Base-by-base conservation (phyloP, 345 rosid species). In the Eutrema japonicum region DNA sequence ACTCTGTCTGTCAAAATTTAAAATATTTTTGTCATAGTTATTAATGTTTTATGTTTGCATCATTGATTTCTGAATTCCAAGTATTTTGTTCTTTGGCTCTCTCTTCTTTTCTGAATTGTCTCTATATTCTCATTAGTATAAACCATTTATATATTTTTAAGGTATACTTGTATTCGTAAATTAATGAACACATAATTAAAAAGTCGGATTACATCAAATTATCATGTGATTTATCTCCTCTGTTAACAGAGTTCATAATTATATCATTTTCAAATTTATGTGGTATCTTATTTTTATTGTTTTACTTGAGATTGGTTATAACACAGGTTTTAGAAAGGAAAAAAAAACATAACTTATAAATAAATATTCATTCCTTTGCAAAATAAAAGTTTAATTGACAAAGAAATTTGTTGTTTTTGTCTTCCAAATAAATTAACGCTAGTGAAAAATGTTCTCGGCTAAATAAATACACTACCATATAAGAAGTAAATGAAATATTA, bases 401-500 rank as follows among this genome's bases (percentile, higher is more conserved):
- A 42, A 42, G 0, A 36, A 48, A 22, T 1, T 37, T 8, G 27
- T 16, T 47, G 4, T 7, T 2, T 6, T 50, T 9, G 10, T 66
- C 14, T 13, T 38, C 48, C 29, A 51, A 30, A 45, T n/a, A 62
- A n/a, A 13, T 8, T 2, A 47, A 12, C 56, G 63, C 18, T 36
- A 35, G 10, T 55, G 13, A 10, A 66, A 38, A 47, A 64, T 66
- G 49, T 30, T 72, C 7, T 62, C 36, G 11, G 32, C 40, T 10
- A 42, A 10, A 5, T 10, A 42, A 10, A 5, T 37, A 46, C 4
- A 58, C 2, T 8, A 43, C 36, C 9, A 42, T 43, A 54, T 52
- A 68, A 55, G 40, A 41, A 68, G 22, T 69, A 35, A 58, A 57
- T 70, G 57, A 26, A 1, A 1, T 11, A n/a, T 65, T 30, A 64